Base-by-base conservation (phyloP, 345 rosid species). In the Eucalyptus virginea region DNA sequence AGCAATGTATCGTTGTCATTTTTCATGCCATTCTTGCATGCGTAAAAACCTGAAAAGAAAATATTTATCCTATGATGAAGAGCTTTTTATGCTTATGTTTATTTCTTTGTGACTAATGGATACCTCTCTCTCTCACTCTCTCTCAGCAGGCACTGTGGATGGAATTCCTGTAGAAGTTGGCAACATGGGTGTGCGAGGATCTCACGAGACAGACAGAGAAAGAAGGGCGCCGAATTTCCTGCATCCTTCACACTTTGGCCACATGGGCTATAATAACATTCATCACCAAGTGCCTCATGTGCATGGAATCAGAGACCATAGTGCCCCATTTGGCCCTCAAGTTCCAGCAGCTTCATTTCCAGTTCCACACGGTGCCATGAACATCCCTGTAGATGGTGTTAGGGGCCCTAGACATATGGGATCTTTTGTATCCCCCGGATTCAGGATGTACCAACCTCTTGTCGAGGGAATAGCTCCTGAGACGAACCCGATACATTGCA, bases 281-380 rank as follows among this genome's bases (percentile, higher is more conserved):
- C 94, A 93, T 91, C 95, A 93, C 45, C 93, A 89, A 5, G 65
- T 91, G 81, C 95, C 91, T 18, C 95, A 93, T 72, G 89, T 93
- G 37, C 98, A 94, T 91, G 96, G 94, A 89, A 91, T 92, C 89
- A 93, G 97, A 91, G 95, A 94, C 87, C 96, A 93, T 89, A 94
- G 51, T 92, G 37, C 92, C 60, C 92, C 91, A 48, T 87, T 92
- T 56, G 91, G 91, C 91, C 95, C 96, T 87, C 98, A 93, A 91
- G 93, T 92, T 88, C 91, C 95, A 26, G 91, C 94, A 85, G 88
- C 91, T 89, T 90, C 93, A 81, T 93, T 89, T 89, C 90, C 91
- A 83, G 86, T 88, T 89, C 94, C 93, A 26, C 95, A 91, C 69
- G 86, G 90, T 89, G 40, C 88, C 88, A 60, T 93, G 91, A 89